phyloP scores from a whole-genome alignment of 2,329 filamentous ascomycete species.

The Fusarium buxicola region DNA sequence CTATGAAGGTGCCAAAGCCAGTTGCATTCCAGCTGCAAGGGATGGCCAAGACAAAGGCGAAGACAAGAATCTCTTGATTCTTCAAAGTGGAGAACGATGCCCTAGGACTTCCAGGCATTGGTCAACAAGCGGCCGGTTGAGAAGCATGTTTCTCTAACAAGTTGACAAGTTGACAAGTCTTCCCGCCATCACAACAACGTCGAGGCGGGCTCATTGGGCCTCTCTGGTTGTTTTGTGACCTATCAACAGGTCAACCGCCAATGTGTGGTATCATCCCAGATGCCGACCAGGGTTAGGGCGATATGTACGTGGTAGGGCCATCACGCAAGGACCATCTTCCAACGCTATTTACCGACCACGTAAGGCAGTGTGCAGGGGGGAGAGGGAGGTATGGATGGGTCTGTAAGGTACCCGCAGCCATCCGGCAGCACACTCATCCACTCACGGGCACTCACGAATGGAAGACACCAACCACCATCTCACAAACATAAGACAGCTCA shows the following conservation, averaged over 20 bases:
- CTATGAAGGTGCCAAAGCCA: slow-evolving; percentile 20
- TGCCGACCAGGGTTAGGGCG: slow-evolving; percentile 1
- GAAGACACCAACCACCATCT: slow-evolving; percentile 10
- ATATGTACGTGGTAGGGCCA: no score
- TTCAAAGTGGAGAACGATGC: slow-evolving; percentile 1
- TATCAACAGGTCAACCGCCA: slow-evolving; percentile 19
- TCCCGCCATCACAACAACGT: slow-evolving; percentile 13
- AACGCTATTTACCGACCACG: slow-evolving; percentile 21
- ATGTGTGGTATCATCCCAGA: slow-evolving; percentile 9
- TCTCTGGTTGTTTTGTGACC: slow-evolving; percentile 16
- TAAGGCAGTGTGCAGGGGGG: slow-evolving; percentile 16
- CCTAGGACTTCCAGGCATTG: slow-evolving; percentile 4
- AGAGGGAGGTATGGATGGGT: slow-evolving; percentile 21
- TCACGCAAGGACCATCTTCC: background rate
- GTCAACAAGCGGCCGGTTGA: slow-evolving; percentile 4
- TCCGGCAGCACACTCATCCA: slow-evolving; percentile 17
- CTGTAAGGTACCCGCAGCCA: slow-evolving; percentile 46
- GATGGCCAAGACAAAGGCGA: slow-evolving; percentile 21
- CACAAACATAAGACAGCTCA: slow-evolving; percentile 5
- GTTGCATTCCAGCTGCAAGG: slow-evolving; percentile 31
- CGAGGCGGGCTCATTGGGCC: slow-evolving; percentile 13
- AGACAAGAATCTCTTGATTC: slow-evolving; percentile 4
- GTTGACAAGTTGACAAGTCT: slow-evolving; percentile 17
- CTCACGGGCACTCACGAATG: slow-evolving; percentile 9
- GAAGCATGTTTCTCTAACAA: slow-evolving; percentile 9